Evolutionary conservation across 163 green algal species (phyloP).

Genomic region (Scenedesmus sp.): DNA sequence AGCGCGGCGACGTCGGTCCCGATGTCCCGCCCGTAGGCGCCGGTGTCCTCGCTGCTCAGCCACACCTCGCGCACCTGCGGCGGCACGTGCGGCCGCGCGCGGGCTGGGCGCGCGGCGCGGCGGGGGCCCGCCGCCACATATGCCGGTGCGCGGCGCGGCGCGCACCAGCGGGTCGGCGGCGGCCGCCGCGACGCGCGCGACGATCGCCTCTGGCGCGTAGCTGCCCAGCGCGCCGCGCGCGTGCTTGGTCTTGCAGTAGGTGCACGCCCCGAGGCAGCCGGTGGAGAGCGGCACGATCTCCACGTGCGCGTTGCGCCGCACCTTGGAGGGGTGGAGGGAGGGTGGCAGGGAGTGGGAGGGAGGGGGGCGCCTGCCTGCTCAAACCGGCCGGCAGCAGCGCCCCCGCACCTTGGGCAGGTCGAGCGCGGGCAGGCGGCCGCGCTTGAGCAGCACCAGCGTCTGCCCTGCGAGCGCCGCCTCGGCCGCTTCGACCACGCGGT

Average conservation of each 20-base stretch:
- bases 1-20: conserved; percentile 76
- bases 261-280: conserved; percentile 93
- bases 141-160: neutral
- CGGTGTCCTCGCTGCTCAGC: conserved; percentile 91
- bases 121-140: too few species aligned
- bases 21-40: conserved; percentile 83
- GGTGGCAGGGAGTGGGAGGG: neutral
- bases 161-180: conserved; percentile 74
- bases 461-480: conserved; percentile 92
- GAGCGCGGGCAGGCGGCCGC: conserved; percentile 83
- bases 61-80: conserved; percentile 88
- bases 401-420: conserved; percentile 86
- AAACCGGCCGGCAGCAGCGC: neutral
- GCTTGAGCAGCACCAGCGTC: conserved; percentile 81
- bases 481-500: conserved; percentile 91
- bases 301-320: conserved; percentile 83
- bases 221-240: conserved; percentile 84
- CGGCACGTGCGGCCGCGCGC: too few species aligned
- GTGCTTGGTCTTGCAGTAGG: conserved; percentile 98
- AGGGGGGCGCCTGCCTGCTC: neutral
- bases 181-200: conserved; percentile 63
- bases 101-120: neutral
- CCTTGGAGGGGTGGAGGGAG: conserved; percentile 48
- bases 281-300: conserved; percentile 95
- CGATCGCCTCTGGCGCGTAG: conserved; percentile 75